Evolutionary conservation across 176 grass and related monocot genomes (phyloP).

Genomic region (Phragmites australis): DNA sequence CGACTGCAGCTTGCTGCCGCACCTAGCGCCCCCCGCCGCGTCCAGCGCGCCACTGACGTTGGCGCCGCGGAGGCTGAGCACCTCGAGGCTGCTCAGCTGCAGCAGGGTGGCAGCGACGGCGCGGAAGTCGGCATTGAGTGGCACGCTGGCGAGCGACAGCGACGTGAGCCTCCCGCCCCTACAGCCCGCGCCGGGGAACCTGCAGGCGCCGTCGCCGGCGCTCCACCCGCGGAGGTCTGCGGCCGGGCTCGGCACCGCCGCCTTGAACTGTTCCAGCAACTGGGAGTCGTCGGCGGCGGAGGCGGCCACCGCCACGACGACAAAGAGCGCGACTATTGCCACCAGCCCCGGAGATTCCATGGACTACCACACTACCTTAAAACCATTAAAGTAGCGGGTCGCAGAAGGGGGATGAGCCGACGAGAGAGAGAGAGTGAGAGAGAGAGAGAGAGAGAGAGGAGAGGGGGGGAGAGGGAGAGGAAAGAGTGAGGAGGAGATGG

Average conservation of each 20-base stretch:
- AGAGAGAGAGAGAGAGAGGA: neutral
- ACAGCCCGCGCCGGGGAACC: constrained; percentile 70
- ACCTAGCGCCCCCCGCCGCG: constrained; percentile 5
- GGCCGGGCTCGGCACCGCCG: constrained; percentile 50
- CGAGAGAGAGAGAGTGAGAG: neutral
- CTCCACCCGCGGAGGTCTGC: constrained; percentile 46
- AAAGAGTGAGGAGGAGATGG: neutral
- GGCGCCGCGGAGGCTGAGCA: constrained; percentile 55
- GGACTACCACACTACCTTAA: constrained; percentile 15
- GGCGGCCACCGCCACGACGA: neutral
- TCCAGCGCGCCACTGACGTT: constrained; percentile 73
- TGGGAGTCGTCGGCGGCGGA: constrained; percentile 44
- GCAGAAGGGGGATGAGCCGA: constrained; percentile 13
- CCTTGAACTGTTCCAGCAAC: constrained; percentile 76
- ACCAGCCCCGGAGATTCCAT: constrained; percentile 44
- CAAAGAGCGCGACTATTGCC: constrained; percentile 1
- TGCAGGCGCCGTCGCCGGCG: constrained; percentile 47
- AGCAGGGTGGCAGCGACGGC: constrained; percentile 52
- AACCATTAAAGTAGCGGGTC: constrained; percentile 49
- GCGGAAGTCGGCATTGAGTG: constrained; percentile 75
- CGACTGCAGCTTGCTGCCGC: constrained; percentile 44
- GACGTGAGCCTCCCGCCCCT: constrained; percentile 55
- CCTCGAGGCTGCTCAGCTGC: constrained; percentile 56
- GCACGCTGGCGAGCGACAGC: constrained; percentile 47
- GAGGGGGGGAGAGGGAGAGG: neutral